Percentiles rank a stretch among this genome's conserved stretches.
phyloP scores from a whole-genome alignment of 2,329 filamentous ascomycete species.

The Xylariomycetidae sp. region DNA sequence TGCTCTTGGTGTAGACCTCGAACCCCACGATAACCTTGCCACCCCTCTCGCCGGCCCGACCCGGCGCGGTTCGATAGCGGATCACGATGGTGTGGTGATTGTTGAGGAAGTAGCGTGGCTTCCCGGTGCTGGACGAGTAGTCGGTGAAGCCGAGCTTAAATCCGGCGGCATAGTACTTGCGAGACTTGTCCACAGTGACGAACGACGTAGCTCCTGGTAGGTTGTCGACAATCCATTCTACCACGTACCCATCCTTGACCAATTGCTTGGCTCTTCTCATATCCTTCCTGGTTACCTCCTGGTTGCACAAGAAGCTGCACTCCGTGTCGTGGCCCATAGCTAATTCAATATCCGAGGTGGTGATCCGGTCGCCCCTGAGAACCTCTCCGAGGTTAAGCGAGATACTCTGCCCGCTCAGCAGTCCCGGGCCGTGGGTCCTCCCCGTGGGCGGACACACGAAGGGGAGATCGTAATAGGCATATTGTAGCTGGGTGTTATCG shows the following conservation, averaged over 20 bases:
- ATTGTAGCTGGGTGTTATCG: conserved; percentile 84
- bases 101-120: conserved; percentile 69
- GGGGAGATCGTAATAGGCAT: conserved; percentile 83
- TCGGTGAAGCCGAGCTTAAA: conserved; percentile 85
- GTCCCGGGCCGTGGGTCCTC: conserved; percentile 58
- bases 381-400: conserved; percentile 84
- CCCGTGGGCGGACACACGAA: conserved; percentile 81
- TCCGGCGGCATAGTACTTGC: conserved; percentile 84
- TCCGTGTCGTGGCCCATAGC: conserved; percentile 71
- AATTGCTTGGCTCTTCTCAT: conserved; percentile 66
- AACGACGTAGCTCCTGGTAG: conserved; percentile 85
- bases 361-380: conserved; percentile 79
- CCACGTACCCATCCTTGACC: conserved; percentile 76
- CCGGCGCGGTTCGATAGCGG: conserved; percentile 68
- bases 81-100: conserved; percentile 87
- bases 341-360: conserved; percentile 77
- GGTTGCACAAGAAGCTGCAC: conserved; percentile 68
- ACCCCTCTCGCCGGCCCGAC: conserved; percentile 62
- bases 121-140: conserved; percentile 51
- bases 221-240: conserved; percentile 92
- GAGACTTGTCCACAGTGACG: conserved; percentile 76
- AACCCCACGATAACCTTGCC: conserved; percentile 83
- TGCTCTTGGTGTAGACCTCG: conserved; percentile 84
- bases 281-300: conserved; percentile 58
- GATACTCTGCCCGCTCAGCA: conserved; percentile 72